Evolutionary conservation across 2,329 filamentous ascomycete species (phyloP).

Genomic region (Clonostachys solani): DNA sequence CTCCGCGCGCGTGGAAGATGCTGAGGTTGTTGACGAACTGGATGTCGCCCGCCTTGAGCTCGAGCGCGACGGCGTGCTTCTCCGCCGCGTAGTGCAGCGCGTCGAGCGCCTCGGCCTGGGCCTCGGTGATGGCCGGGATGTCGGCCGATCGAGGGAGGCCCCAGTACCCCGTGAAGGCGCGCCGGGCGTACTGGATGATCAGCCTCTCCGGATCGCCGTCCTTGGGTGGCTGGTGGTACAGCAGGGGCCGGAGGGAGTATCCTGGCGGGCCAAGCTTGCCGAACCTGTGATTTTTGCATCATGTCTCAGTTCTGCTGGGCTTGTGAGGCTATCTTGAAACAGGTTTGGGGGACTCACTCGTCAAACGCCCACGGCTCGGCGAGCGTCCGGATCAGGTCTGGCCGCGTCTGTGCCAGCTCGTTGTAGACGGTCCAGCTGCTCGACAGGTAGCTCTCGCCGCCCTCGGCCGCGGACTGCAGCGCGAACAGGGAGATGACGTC

Average conservation of each 20-base stretch:
- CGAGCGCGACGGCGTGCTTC: conserved; percentile 34
- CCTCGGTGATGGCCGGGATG: conserved; percentile 52
- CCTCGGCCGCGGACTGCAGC: conserved; percentile 43
- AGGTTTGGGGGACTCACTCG: conserved; percentile 22
- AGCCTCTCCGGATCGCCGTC: conserved; percentile 43
- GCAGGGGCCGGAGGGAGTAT: conserved; percentile 44
- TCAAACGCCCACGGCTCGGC: conserved; percentile 42
- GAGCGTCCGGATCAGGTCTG: conserved; percentile 55
- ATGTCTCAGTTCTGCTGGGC: not conserved
- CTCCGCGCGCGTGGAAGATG: conserved; percentile 47
- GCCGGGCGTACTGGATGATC: conserved; percentile 56
- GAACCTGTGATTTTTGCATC: conserved; percentile 33
- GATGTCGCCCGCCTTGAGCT: conserved; percentile 47
- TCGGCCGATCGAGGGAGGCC: conserved; percentile 44
- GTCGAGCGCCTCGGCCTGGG: conserved; percentile 48
- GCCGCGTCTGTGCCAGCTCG: conserved; percentile 51
- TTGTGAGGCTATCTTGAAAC: not conserved
- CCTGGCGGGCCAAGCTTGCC: conserved; percentile 36
- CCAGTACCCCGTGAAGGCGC: conserved; percentile 54
- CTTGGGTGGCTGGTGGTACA: conserved; percentile 50
- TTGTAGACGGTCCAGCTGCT: conserved; percentile 60
- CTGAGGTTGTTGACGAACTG: conserved; percentile 52
- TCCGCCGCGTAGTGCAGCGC: conserved; percentile 44
- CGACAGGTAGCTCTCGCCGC: conserved; percentile 54
- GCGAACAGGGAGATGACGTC: conserved; percentile 57